A percentile compares a stretch with the other conserved stretches of the same genome.
Conservation (phyloP, 805 yeast genomes). For the Barnettozyma sucrosica region DNA sequence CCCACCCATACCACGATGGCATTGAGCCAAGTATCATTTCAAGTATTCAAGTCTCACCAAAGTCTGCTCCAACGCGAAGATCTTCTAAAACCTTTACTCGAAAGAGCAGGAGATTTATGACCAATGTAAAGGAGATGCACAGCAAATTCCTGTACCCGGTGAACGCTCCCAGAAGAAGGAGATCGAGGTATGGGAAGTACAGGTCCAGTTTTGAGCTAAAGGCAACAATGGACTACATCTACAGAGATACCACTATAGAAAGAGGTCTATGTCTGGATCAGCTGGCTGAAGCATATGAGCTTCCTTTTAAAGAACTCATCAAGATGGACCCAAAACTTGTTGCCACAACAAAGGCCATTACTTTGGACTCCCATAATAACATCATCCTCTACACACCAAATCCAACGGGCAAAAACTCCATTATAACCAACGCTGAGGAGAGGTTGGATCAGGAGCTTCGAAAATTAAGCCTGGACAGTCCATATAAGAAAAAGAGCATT, state of each 20-base stretch:
- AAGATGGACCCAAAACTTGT: conserved; percentile 13
- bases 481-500: conserved; percentile 2
- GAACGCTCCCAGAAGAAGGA: conserved; percentile 19
- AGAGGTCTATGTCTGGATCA: conserved; percentile 21
- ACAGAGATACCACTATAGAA: conserved; percentile 19
- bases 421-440: conserved; percentile 20
- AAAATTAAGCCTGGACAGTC: conserved; percentile 16
- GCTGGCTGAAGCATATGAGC: conserved; percentile 11
- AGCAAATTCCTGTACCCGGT: conserved; percentile 22
- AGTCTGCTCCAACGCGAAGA: conserved; percentile 8
- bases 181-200: conserved; percentile 22
- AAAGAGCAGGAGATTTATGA: conserved; percentile 19
- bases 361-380: conserved; percentile 25
- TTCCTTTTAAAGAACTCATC: conserved; percentile 9
- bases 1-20: conserved; percentile 9
- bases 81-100: conserved; percentile 11
- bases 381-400: conserved; percentile 23
- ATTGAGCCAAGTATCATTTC: conserved; percentile 19
- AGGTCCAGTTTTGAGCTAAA: conserved; percentile 21
- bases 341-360: conserved; percentile 14
- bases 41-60: conserved; percentile 4
- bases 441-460: conserved; percentile 17
- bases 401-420: conserved; percentile 19
- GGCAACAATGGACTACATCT: conserved; percentile 20
- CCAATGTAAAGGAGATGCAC: conserved; percentile 16